Base-by-base conservation (phyloP, 306 rosid species). In the Aeschynomene evenia region DNA sequence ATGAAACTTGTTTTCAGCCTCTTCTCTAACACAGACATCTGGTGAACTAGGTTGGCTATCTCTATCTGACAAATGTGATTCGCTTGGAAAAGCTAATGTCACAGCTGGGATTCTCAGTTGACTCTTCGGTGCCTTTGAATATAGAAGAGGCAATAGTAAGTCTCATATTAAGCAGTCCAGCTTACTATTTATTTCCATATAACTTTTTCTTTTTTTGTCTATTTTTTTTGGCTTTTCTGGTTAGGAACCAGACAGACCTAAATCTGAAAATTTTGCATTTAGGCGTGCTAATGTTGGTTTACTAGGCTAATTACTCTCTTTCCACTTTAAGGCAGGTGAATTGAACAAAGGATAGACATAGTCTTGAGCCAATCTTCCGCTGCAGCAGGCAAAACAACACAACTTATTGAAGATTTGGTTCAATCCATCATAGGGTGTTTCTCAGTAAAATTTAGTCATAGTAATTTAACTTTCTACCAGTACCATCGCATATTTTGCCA, bases 81-180 rank as follows among this genome's bases (percentile, higher is more conserved):
- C 95, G 97, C 42, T 82, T 94, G 88, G 96, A 93, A 79, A 83
- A 90, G 80, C 64, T 90, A 73, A 88, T 90, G 96, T 3, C 66
- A 63, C 84, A 88, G 82, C 69, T 94, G 71, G 97, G 98, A 59
- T 90, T 94, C 81, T 83, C 96, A 24, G 82, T 87, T 0, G 92
- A 88, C 71, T 87, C 97, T 70, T 86, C 95, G 7, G 63, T 49
- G 72, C 72, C 73, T 65, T 72, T 94, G 77, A 76, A 80, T 75
- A 45, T 82, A 54, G 87, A 86, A 37, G 87, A 82, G 67, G 75
- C 66, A 71, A 72, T 59, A 42, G 98, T 85, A 79, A 84, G 90
- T 82, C 72, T 43, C 19, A 40, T 51, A 63, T 68, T 22, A 50
- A 57, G 26, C 60, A 4, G 22, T 45, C 53, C 18, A 13, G 43